Percentiles rank a stretch among this genome's conserved stretches.
Conservation (phyloP, 352 stramenopile species). For the Phytopythium kandeliae region DNA sequence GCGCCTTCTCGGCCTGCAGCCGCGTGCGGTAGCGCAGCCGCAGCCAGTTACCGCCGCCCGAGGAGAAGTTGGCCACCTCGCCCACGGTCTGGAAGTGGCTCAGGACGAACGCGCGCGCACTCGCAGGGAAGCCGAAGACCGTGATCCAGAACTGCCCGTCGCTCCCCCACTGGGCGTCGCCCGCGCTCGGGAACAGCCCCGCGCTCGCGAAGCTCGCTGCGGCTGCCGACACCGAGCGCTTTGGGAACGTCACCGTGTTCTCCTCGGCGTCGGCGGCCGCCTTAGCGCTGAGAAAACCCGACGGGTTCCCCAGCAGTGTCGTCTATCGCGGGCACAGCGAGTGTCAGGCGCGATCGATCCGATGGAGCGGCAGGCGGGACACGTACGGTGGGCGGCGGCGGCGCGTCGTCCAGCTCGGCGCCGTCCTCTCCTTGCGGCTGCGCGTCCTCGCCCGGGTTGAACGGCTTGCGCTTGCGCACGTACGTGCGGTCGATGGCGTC, state of each 20-base stretch:
- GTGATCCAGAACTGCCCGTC: conserved; percentile 85
- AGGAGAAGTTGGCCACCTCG: conserved; percentile 68
- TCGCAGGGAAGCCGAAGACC: conserved; percentile 69
- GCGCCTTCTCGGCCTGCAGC: conserved; percentile 74
- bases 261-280: conserved; percentile 20
- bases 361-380: no score
- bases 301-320: conserved; percentile 34
- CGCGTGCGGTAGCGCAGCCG: conserved; percentile 75
- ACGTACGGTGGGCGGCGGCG: conserved; percentile 48
- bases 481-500: conserved; percentile 38
- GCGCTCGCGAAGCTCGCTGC: conserved; percentile 14
- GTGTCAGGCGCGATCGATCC: not conserved
- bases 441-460: conserved; percentile 9
- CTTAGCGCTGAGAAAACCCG: conserved; percentile 31
- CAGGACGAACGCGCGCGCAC: conserved; percentile 55
- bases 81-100: conserved; percentile 74
- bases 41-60: conserved; percentile 68
- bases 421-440: conserved; percentile 9
- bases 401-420: conserved; percentile 41
- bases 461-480: conserved; percentile 45
- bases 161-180: conserved; percentile 68
- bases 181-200: conserved; percentile 38
- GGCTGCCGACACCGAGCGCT: conserved; percentile 7
- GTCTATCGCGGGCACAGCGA: conserved; percentile 11
- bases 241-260: conserved; percentile 11